Evolutionary conservation across 495 filamentous ascomycete genomes (phyloP), one percentile per base, ranked within the genome.

Genomic region (Daldinia decipiens): DNA sequence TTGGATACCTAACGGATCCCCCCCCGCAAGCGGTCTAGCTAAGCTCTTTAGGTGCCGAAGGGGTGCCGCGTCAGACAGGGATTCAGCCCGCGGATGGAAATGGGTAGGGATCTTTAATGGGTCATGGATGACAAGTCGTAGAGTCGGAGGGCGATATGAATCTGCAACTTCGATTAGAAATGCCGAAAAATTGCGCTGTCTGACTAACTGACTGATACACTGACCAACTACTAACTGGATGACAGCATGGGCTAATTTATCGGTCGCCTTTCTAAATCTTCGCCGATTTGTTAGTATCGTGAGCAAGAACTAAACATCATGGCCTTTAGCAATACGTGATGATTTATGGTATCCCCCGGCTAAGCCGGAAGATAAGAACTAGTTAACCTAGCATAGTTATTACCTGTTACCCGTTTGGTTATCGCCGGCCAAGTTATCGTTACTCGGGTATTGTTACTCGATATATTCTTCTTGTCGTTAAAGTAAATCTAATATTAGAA

Each of bases 1-100:
- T 64, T 51, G 59, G 59, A 62, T 53, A 38, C 36, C 21, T 45
- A 5, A 59, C 29, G 56, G 47, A 29, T 2, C 12, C 6, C 24
- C 24, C 38, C 70, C 65, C 61, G 65, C 65, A 68, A 59, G 70
- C 61, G 32, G 70, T 73, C 62, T 53, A 73, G 64, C 65, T 73
- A 73, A 73, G 65, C 70, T 72, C 70, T 69, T 71, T 62, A 69
- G 67, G 58, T 72, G 65, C 70, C 70, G 70, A 68, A 62, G 60
- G 64, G 65, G 51, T 21, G 43, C 63, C 65, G 63, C 62, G n/a
- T 51, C 51, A 12, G 47, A 68, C 65, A 68, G 51, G 70, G 70
- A 38, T 62, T 62, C 11, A 39, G 31, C 47, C 56, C 56, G 56
- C 43, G 61, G 55, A 60, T 65, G 38, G 68, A 60, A 53, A 21